These are phyloP conservation scores for Lachancea dasiensis DNA, from an alignment of 805 yeast genomes.

Conservation along the genomic window DNA sequence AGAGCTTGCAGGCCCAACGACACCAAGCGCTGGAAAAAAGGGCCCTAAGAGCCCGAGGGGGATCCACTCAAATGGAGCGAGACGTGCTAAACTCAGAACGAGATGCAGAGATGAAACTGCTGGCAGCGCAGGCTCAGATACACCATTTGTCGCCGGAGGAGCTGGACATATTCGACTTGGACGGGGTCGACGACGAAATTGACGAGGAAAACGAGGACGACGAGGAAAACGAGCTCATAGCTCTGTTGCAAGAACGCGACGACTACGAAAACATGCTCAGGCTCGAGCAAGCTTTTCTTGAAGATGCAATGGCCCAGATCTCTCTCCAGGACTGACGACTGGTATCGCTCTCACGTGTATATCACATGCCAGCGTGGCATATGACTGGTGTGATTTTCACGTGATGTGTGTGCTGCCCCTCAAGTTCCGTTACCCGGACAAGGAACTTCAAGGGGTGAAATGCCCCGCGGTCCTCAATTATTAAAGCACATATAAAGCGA, in stretches of 20 bases:
- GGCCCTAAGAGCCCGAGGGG: slow-evolving; percentile 19
- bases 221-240: slow-evolving; percentile 27
- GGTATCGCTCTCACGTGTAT: neutral
- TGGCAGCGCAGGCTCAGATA: slow-evolving; percentile 18
- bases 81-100: slow-evolving; percentile 25
- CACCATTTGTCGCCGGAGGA: slow-evolving; percentile 19
- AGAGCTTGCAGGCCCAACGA: slow-evolving; percentile 4
- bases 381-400: neutral
- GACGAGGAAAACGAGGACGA: slow-evolving; percentile 15
- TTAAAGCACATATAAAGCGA: no score
- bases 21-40: slow-evolving; percentile 1
- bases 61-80: slow-evolving; percentile 24
- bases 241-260: slow-evolving; percentile 6
- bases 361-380: neutral
- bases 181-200: slow-evolving; percentile 3
- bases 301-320: slow-evolving; percentile 8
- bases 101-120: slow-evolving; percentile 12
- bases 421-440: no score
- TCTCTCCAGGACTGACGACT: neutral
- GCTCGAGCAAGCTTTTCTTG: slow-evolving; percentile 9
- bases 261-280: slow-evolving; percentile 6
- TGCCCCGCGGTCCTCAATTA: no score
- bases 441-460: no score
- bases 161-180: slow-evolving; percentile 13
- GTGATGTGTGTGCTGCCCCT: neutral